Evolutionary conservation across 495 filamentous ascomycete genomes (phyloP), one percentile per base, ranked within the genome.

Genomic region (Alectoria sarmentosa): DNA sequence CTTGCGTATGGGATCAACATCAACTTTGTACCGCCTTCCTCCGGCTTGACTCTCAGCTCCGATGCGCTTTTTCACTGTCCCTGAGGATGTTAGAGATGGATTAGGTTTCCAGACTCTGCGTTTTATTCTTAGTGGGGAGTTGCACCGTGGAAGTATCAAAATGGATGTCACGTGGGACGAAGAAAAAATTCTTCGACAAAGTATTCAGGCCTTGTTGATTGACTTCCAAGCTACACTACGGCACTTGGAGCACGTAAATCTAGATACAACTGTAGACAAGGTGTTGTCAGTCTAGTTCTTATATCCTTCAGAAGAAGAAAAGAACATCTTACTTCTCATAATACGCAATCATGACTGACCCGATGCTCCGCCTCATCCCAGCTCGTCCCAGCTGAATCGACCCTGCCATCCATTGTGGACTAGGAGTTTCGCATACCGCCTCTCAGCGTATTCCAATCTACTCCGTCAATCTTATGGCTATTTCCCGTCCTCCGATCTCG

Each of bases 401-500:
- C 6, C 5, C 32, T 32, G 49, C 49, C 1, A 54, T 32, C 4
- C 8, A 32, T 9, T 32, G n/a, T n/a, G 23, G 8, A 23, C 41
- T 46, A 58, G 28, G 52, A 41, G 21, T 41, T 26, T 32, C 4
- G 61, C 5, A 56, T 30, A 54, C 64, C 66, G 36, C 49, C 59
- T 23, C 71, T 63, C n/a, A 69, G 39, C 17, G 38, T 67, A n/a
- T 66, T 79, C 83, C 83, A 84, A 59, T 80, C 83, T 62, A 84
- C 61, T 13, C 80, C 78, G 65, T 80, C 80, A 48, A 80, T 73
- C 69, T 80, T 83, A 64, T 76, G 76, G 28, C 80, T 78, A 42
- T 76, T 78, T 23, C 78, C 58, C 6, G 15, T 49, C 23, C 49
- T 64, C 28, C 57, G 26, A 15, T 64, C 17, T 46, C 36, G 39